phyloP scores from a whole-genome alignment of 1,284 basidiomycete species.

The Ceratobasidium sp. region DNA sequence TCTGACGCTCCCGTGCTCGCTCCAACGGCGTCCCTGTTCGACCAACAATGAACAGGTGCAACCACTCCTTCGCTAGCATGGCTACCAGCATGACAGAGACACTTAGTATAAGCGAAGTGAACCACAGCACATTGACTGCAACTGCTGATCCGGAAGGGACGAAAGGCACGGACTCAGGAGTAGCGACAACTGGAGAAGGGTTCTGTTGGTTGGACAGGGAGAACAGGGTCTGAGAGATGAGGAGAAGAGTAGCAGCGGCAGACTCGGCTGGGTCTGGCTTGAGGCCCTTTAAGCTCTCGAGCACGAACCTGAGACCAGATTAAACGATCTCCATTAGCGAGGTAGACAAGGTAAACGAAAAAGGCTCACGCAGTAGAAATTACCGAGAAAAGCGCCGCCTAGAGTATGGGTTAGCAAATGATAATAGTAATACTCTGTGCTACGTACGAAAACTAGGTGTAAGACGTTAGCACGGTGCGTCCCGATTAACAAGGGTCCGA shows the following conservation, averaged over 20 bases:
- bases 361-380: slow-evolving; percentile 1
- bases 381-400: slow-evolving; percentile 11
- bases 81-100: neutral
- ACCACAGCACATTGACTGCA: slow-evolving; percentile 6
- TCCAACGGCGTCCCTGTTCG: neutral
- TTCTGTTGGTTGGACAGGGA: neutral
- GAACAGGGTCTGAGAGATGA: neutral
- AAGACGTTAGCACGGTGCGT: too few species aligned
- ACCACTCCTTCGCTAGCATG: slow-evolving; percentile 2
- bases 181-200: neutral
- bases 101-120: neutral
- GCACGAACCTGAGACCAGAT: neutral
- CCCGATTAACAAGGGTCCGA: too few species aligned
- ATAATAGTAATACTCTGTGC: too few species aligned
- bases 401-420: neutral
- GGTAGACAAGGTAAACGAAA: too few species aligned
- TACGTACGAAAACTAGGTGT: too few species aligned
- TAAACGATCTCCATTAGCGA: neutral
- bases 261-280: neutral
- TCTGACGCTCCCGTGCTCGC: neutral
- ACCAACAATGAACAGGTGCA: neutral
- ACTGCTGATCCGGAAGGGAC: neutral
- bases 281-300: neutral
- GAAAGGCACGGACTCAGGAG: neutral
- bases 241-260: neutral